phyloP scores from a whole-genome alignment of 169 alveolate genomes.

The Eimeria necatrix region DNA sequence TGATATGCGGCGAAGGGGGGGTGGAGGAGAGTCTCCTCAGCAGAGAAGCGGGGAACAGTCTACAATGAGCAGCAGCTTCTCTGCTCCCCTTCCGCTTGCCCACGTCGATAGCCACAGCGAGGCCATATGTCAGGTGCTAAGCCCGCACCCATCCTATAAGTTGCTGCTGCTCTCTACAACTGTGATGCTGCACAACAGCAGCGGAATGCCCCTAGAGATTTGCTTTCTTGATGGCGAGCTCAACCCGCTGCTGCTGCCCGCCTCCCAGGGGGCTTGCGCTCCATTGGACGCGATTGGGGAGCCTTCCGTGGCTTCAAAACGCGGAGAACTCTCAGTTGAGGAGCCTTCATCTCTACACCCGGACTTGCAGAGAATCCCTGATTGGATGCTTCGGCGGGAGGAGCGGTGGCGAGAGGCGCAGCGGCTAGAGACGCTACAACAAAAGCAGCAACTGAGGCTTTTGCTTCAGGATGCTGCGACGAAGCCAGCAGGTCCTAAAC shows the following conservation, averaged over 20 bases:
- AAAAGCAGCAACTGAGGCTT: conserved; percentile 51
- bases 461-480: conserved; percentile 55
- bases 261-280: conserved; percentile 68
- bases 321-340: conserved; percentile 1
- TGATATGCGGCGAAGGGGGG: background rate
- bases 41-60: conserved; percentile 5
- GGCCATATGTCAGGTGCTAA: conserved; percentile 87
- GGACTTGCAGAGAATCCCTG: conserved; percentile 49
- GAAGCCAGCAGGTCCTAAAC: background rate
- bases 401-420: conserved; percentile 44
- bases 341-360: conserved; percentile 64
- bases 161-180: conserved; percentile 90
- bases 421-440: conserved; percentile 62
- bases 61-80: conserved; percentile 42
- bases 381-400: conserved; percentile 72
- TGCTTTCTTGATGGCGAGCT: conserved; percentile 86
- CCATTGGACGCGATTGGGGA: conserved; percentile 48
- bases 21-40: conserved; percentile 13
- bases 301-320: background rate
- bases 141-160: conserved; percentile 92
- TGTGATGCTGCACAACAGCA: conserved; percentile 87
- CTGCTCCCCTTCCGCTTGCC: conserved; percentile 64
- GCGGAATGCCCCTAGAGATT: conserved; percentile 91
- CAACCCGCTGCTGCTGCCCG: conserved; percentile 86
- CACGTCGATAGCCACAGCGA: conserved; percentile 42